Evolutionary conservation across 2,329 filamentous ascomycete species (phyloP).

Genomic region (Ophiostoma piceae): DNA sequence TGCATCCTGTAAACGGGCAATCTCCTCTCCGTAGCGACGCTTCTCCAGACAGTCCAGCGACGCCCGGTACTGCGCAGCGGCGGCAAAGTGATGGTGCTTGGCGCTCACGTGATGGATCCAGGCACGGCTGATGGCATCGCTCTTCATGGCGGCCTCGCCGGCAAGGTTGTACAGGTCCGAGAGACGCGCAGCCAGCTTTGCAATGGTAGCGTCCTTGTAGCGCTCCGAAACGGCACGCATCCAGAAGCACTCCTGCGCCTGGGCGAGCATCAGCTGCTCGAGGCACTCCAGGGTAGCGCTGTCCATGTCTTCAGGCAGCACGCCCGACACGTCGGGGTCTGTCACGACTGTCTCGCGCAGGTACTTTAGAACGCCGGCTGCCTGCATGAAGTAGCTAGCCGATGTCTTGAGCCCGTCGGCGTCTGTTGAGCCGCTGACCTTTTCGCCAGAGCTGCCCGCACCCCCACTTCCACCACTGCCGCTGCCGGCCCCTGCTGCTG

Average conservation of each 20-base stretch:
- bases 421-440: conserved; percentile 63
- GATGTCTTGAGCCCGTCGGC: conserved; percentile 81
- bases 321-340: conserved; percentile 70
- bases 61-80: conserved; percentile 86
- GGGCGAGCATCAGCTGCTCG: conserved; percentile 77
- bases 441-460: background rate
- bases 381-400: conserved; percentile 82
- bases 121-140: conserved; percentile 80
- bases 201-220: conserved; percentile 86
- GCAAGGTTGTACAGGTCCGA: conserved; percentile 85
- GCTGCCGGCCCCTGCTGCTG: conserved; percentile 42
- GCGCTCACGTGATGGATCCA: conserved; percentile 98
- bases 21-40: conserved; percentile 89
- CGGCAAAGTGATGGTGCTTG: conserved; percentile 95
- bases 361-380: conserved; percentile 77
- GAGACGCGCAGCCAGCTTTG: conserved; percentile 81
- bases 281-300: conserved; percentile 77
- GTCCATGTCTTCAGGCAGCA: conserved; percentile 95
- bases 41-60: conserved; percentile 91
- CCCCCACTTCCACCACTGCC: background rate
- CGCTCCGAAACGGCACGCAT: conserved; percentile 92
- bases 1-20: conserved; percentile 78
- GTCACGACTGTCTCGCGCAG: conserved; percentile 72
- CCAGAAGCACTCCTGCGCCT: conserved; percentile 98
- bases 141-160: conserved; percentile 80